phyloP scores from a whole-genome alignment of 306 rosid species.

The Prunus dulcis region DNA sequence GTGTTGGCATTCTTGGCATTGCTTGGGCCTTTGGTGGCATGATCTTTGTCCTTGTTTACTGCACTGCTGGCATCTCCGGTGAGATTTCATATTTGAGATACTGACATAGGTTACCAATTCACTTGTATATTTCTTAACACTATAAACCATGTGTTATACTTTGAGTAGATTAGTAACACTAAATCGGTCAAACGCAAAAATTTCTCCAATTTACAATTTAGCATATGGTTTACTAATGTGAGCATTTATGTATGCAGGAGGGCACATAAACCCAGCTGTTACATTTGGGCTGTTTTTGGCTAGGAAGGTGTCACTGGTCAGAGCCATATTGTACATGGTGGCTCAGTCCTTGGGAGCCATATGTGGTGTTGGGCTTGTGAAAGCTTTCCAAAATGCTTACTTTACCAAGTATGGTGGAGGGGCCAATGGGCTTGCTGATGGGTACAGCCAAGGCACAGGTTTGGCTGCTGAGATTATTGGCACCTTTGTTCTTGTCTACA shows the following conservation, averaged over 20 bases:
- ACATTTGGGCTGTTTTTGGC: slow-evolving; percentile 43
- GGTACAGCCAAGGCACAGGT: slow-evolving; percentile 38
- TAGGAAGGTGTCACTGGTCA: slow-evolving; percentile 39
- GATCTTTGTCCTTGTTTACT: slow-evolving; percentile 45
- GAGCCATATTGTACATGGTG: slow-evolving; percentile 36
- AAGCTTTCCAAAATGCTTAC: slow-evolving; percentile 30
- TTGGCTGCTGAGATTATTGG: slow-evolving; percentile 48
- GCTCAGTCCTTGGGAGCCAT: slow-evolving; percentile 49
- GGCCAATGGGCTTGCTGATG: slow-evolving; percentile 30
- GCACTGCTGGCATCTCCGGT: slow-evolving; percentile 51
- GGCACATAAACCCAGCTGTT: slow-evolving; percentile 53
- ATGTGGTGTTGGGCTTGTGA: slow-evolving; percentile 45
- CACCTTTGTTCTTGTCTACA: slow-evolving; percentile 50
- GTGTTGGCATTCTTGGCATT: slow-evolving; percentile 35
- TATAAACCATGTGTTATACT: background rate
- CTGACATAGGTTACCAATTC: background rate
- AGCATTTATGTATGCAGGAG: slow-evolving; percentile 23
- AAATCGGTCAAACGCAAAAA: background rate
- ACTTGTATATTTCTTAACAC: background rate
- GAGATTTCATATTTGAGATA: background rate
- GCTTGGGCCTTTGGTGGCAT: slow-evolving; percentile 51
- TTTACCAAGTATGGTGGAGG: slow-evolving; percentile 41
- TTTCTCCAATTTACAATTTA: background rate
- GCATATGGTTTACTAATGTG: background rate
- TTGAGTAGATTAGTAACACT: background rate